Percentiles rank a stretch among this genome's conserved stretches.
These are phyloP conservation scores for Vanrija pseudolonga DNA, from an alignment of 1,284 basidiomycete genomes.

Conservation along the genomic window DNA sequence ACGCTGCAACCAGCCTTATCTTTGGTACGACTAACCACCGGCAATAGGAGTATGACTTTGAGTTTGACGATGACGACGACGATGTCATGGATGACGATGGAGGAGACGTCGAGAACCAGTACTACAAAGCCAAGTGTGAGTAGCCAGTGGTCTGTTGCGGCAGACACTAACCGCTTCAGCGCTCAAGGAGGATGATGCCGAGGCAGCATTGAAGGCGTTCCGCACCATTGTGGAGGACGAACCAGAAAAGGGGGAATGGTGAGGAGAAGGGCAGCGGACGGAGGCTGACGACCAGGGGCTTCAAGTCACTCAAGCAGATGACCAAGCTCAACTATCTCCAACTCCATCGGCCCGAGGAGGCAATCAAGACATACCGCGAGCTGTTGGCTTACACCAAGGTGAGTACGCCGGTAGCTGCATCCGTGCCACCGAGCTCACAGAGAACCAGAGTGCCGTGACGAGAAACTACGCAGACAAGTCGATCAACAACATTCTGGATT, in stretches of 20 bases:
- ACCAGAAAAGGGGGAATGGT: conserved; percentile 90
- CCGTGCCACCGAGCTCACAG: neutral
- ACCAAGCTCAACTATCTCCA: conserved; percentile 88
- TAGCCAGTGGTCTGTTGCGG: conserved; percentile 1
- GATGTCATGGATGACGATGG: conserved; percentile 64
- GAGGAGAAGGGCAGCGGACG: conserved; percentile 16
- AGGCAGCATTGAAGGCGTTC: conserved; percentile 84
- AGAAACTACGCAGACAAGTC: conserved; percentile 81
- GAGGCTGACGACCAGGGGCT: conserved; percentile 65
- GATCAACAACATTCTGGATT: conserved; percentile 97
- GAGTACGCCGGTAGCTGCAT: conserved; percentile 2
- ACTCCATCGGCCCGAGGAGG: conserved; percentile 73
- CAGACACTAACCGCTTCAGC: conserved; percentile 53
- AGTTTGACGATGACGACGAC: conserved; percentile 83
- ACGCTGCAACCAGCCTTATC: neutral
- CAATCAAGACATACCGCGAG: conserved; percentile 77
- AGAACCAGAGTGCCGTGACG: conserved; percentile 36
- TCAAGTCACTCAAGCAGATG: conserved; percentile 97
- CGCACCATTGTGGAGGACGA: conserved; percentile 82
- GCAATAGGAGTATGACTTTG: conserved; percentile 86
- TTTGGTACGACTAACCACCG: neutral
- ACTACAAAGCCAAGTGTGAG: conserved; percentile 94
- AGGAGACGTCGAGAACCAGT: conserved; percentile 97
- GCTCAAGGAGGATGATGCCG: conserved; percentile 86
- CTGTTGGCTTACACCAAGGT: conserved; percentile 85